Base-by-base conservation (phyloP, 1,284 basidiomycete species). In the Inonotus obliquus region DNA sequence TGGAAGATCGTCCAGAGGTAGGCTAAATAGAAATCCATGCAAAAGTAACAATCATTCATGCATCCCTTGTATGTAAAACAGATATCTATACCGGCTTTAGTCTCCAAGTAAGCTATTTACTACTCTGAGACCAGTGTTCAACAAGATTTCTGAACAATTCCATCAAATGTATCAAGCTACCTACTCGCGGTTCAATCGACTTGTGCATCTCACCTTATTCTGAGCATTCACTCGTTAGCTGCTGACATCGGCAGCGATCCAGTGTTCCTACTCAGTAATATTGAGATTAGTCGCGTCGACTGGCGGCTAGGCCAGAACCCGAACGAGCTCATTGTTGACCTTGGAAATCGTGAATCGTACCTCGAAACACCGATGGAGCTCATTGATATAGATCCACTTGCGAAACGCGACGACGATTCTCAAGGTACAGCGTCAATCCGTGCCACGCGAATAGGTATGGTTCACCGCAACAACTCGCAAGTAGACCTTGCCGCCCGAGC, bases 181-280 rank as follows among this genome's bases (percentile, higher is more conserved):
- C 35, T 69, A 13, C 67, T 72, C 6, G 63, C 61, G 21, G 57
- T 71, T 19, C 64, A 65, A 6, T 67, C 72, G 1, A 57, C 71
- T 10, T 66, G 70, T 11, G 69, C 72, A n/a, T 74, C 72, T 9
- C 70, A 69, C 4, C 66, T 73, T 17, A 72, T 73, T 66, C 67
- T 73, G 19, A 69, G 67, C 64, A 72, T 72, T 53, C 70, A 68
- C 49, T 72, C 70, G 10, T 67, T 73, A 21, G 72, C 72, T 13
- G 67, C 67, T 2, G 65, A 65, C 11, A 67, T 73, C 32, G 68
- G 66, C 0, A 65, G 69, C 53, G 64, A 67, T 23, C 68, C 69
- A 17, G 62, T 66, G 49, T 69, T 69, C 69, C 65, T 74, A 2
- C 67, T 74, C 45, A 72, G 69, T 63, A 66, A 70, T 60, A 67